Evolutionary conservation across 768 basidiomycete genomes (phyloP), one percentile per base, ranked within the genome.

Genomic region (Tulasnella calospora): DNA sequence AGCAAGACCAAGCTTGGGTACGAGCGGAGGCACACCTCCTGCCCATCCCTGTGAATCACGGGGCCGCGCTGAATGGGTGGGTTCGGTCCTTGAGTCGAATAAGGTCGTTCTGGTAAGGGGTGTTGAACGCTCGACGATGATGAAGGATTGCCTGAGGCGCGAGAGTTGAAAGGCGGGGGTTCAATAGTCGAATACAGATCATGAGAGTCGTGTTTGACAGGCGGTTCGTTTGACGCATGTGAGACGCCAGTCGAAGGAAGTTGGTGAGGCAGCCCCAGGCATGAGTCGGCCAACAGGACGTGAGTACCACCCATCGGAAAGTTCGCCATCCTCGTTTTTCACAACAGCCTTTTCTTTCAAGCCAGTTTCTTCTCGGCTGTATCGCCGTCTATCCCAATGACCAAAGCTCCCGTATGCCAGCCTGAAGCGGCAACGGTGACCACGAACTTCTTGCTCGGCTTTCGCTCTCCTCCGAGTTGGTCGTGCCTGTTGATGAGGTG

Each of bases 391-490:
- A 95, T 86, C 83, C 94, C 93, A 51, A 97, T 91, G 3, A 94
- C 93, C 71, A 98, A 86, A 1, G 95, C 94, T 10, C 95, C 96
- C 77, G 89, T 92, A 82, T 98, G 96, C 96, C 95, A 97, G 13
- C 96, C 96, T 0, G 90, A 88, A 3, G 96, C 94, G 6, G 94
- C 89, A 7, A 91, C 90, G 0, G 89, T 89, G 81, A 97, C 93
- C 81, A 93, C 94, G 82, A 93, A 98, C 80, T 87, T 86, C 71
- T 90, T 86, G 78, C 86, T 89, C 30, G 83, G 84, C 71, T 83
- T 85, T 81, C 87, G 88, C 76, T 84, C 84, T n/a, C 83, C 86
- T n/a, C n/a, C n/a, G 80, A 87, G 81, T 91, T 67, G 27, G 38
- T 81, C 51, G 57, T 44, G 30, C 75, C 35, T 23, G 74, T 79